Percentiles rank a stretch among this genome's conserved stretches.
Evolutionary conservation across 2,329 filamentous ascomycete species (phyloP).

Genomic region (Aspergillus sp.): DNA sequence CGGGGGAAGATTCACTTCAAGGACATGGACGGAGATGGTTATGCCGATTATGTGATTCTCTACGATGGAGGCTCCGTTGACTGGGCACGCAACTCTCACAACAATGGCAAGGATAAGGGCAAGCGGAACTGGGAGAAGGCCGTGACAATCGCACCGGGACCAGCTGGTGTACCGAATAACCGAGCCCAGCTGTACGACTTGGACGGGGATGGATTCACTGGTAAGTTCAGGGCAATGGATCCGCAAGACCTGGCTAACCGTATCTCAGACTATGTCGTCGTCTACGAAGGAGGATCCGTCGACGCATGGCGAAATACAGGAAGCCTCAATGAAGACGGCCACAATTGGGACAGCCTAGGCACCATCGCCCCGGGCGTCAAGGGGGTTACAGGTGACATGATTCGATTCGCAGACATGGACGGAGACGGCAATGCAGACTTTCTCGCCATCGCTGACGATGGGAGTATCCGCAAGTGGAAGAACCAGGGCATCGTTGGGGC

Average conservation of each 20-base stretch:
- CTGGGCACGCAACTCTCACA: not conserved
- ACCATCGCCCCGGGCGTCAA: too few species aligned
- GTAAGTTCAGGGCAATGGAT: not conserved
- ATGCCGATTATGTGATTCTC: not conserved
- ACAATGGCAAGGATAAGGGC: not conserved
- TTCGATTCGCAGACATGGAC: too few species aligned
- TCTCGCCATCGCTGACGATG: too few species aligned
- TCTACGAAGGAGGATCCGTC: not conserved
- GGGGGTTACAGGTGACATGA: too few species aligned
- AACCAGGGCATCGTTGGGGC: too few species aligned
- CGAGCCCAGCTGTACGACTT: not conserved
- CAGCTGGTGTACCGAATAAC: not conserved
- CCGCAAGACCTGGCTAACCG: not conserved
- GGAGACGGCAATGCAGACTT: too few species aligned
- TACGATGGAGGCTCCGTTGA: not conserved
- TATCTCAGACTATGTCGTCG: not conserved
- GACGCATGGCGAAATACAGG: not conserved
- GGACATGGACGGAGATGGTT: slow-evolving; percentile 1
- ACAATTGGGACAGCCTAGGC: too few species aligned
- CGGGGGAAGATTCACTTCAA: not conserved
- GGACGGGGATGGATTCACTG: not conserved
- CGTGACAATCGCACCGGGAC: not conserved
- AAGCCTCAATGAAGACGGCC: too few species aligned
- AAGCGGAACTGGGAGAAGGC: not conserved
- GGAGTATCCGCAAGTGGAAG: too few species aligned